Conservation (phyloP, 2,329 filamentous ascomycete genomes). For the Knufia petricola region DNA sequence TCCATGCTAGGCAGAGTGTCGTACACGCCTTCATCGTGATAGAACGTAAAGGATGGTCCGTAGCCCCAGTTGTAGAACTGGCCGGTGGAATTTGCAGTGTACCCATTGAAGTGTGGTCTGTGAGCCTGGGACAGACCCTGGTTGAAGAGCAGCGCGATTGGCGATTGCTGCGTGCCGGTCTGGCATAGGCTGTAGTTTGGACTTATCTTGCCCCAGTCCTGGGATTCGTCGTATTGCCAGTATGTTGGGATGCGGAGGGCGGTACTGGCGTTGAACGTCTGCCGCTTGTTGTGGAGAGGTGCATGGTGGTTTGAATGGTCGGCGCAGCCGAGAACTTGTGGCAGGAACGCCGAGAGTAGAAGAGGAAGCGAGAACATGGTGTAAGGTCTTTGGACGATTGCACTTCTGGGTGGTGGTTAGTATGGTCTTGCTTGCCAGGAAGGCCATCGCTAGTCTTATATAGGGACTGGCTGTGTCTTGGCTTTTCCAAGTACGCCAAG, state of each 20-base stretch:
- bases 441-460: too few relatives aligned
- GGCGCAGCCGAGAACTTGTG: constrained; percentile 7
- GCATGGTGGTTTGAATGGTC: constrained; percentile 1
- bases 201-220: constrained; percentile 8
- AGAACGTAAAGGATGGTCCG: constrained; percentile 37
- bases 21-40: constrained; percentile 29
- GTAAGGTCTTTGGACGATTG: background rate
- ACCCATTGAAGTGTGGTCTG: constrained; percentile 33
- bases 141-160: constrained; percentile 36
- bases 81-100: constrained; percentile 29
- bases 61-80: constrained; percentile 43
- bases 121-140: constrained; percentile 35
- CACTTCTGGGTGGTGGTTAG: too few relatives aligned
- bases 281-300: constrained; percentile 1
- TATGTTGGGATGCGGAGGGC: constrained; percentile 7
- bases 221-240: constrained; percentile 12
- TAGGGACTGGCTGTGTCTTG: too few relatives aligned
- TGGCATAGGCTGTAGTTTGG: constrained; percentile 38
- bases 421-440: too few relatives aligned
- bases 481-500: too few relatives aligned
- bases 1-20: constrained; percentile 33
- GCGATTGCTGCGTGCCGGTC: constrained; percentile 42
- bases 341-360: background rate
- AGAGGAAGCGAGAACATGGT: background rate
- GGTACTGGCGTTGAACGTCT: background rate